phyloP scores from a whole-genome alignment of 2,329 filamentous ascomycete genomes.

The Aspergillus sp. region DNA sequence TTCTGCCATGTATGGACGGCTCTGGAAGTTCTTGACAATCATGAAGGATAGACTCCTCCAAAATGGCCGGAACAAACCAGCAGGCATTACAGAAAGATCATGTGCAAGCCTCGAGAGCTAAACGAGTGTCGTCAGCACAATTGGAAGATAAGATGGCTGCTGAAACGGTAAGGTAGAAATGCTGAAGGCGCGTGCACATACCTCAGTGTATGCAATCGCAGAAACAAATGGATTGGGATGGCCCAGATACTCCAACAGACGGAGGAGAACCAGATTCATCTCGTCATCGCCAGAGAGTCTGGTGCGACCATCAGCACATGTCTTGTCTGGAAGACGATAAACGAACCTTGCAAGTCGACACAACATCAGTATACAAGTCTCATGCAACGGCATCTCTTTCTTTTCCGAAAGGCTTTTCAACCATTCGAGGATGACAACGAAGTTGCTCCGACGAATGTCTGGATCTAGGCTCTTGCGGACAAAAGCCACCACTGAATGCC shows the following conservation, averaged over 20 bases:
- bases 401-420: slow-evolving; percentile 64
- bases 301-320: slow-evolving; percentile 1
- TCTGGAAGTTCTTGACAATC: slow-evolving; percentile 70
- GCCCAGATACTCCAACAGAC: slow-evolving; percentile 78
- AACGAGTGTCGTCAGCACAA: background rate
- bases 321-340: background rate
- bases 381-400: slow-evolving; percentile 58
- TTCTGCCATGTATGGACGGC: slow-evolving; percentile 71
- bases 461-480: slow-evolving; percentile 42
- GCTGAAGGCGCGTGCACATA: slow-evolving; percentile 25
- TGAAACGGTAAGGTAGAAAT: background rate
- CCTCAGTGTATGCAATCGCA: slow-evolving; percentile 73
- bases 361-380: slow-evolving; percentile 78
- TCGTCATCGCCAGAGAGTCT: slow-evolving; percentile 69
- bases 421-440: slow-evolving; percentile 59
- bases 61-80: slow-evolving; percentile 70
- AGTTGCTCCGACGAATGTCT: slow-evolving; percentile 51
- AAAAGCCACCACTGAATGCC: slow-evolving; percentile 58
- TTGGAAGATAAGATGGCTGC: background rate
- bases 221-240: slow-evolving; percentile 71
- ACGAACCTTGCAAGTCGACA: slow-evolving; percentile 65
- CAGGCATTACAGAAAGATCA: slow-evolving; percentile 51
- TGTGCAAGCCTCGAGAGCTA: slow-evolving; percentile 64
- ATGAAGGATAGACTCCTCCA: slow-evolving; percentile 79
- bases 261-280: slow-evolving; percentile 73